Base-by-base conservation (phyloP, 1,284 basidiomycete genomes). In the Kalmanozyma brasiliensis region DNA sequence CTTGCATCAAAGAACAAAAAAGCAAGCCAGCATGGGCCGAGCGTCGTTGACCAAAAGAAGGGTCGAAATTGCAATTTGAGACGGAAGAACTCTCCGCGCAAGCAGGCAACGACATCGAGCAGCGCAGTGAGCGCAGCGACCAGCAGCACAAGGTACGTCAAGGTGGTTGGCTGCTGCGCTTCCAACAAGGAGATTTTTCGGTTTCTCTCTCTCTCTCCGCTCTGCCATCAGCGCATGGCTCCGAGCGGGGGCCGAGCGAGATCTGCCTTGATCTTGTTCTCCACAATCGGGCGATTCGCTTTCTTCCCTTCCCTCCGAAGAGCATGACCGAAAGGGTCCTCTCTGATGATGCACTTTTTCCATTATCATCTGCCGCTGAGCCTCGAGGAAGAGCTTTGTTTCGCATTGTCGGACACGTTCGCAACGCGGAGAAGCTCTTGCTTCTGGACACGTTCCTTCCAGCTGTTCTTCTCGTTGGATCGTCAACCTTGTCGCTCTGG, bases 301-400 rank as follows among this genome's bases (percentile, higher is more conserved):
- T 29, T 29, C n/a, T n/a, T n/a, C n/a, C n/a, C n/a, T n/a, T n/a
- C n/a, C 13, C 3, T 7, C 8, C 41, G 23, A 43, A 26, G 16
- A 29, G 9, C 36, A 40, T 53, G 52, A 53, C 52, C 52, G 16
- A 34, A 53, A 53, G 43, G 52, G 43, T 53, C 43, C 52, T 53
- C 52, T 34, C 23, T 34, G 14, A n/a, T 33, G 13, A 5, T 3
- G 13, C 37, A 23, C 45, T 47, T 47, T 37, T 47, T 34, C 36
- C 33, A 14, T 23, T 36, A n/a, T n/a, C n/a, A n/a, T n/a, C n/a
- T n/a, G n/a, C 26, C 26, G 26, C 26, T 11, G 26, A 29, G 26
- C 26, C 26, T 29, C 26, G 26, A 29, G n/a, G n/a, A n/a, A n/a
- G n/a, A n/a, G n/a, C n/a, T n/a, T 23, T 16, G n/a, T 20, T 29